These are phyloP conservation scores for Solanum etuberosum DNA, from an alignment of 257 asterid species.

Conservation along the genomic window DNA sequence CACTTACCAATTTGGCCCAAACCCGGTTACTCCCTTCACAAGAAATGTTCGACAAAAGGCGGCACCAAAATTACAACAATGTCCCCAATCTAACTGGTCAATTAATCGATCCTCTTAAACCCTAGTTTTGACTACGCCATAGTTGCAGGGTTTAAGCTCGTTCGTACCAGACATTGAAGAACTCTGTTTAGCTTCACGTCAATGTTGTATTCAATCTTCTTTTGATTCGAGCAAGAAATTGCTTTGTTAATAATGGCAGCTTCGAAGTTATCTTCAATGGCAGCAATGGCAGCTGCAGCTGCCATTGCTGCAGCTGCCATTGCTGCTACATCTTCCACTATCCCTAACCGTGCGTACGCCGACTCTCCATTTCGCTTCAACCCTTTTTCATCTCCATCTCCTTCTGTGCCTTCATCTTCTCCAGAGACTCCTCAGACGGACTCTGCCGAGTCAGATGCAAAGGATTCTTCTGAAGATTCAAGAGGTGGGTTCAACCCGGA, in stretches of 20 bases:
- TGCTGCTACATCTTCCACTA: conserved; percentile 30
- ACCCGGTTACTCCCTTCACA: not conserved
- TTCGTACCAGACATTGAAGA: not conserved
- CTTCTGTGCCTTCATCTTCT: conserved; percentile 5
- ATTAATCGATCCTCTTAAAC: not conserved
- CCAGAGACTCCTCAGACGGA: conserved; percentile 19
- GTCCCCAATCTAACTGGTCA: not conserved
- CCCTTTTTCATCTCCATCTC: conserved; percentile 40
- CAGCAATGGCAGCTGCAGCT: conserved; percentile 29
- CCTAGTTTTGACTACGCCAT: not conserved
- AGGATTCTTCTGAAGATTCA: conserved; percentile 46
- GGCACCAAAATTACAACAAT: not conserved
- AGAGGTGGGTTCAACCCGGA: conserved; percentile 70
- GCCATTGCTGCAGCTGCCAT: conserved; percentile 33
- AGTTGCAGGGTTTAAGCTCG: not conserved
- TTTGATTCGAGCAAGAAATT: not conserved
- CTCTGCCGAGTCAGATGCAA: conserved; percentile 31
- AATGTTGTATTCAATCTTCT: not conserved
- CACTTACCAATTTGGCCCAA: not conserved
- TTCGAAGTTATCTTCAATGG: conserved; percentile 37
- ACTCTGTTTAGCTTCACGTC: not conserved
- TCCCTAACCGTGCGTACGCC: conserved; percentile 27
- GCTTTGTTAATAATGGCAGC: conserved; percentile 22
- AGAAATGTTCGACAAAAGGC: not conserved
- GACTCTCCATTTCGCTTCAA: conserved; percentile 35